Evolutionary conservation across 306 rosid genomes (phyloP).

Genomic region (cucumber (Cucumis sativus)): DNA sequence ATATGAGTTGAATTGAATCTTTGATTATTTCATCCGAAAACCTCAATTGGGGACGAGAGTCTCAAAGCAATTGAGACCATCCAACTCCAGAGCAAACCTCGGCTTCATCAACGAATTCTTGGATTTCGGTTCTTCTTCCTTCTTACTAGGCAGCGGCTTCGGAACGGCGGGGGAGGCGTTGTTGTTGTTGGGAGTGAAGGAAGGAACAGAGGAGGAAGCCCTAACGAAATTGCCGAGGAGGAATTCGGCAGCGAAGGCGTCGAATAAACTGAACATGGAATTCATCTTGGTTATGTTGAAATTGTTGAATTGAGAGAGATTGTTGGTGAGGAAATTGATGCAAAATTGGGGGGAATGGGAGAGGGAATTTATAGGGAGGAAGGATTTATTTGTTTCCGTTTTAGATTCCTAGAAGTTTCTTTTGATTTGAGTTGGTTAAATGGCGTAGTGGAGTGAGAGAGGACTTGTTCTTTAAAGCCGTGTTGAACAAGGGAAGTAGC

Average conservation of each 20-base stretch:
- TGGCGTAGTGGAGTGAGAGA: not conserved
- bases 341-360: not conserved
- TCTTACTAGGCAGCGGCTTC: not conserved
- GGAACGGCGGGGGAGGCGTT: not conserved
- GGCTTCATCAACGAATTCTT: not conserved
- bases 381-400: not conserved
- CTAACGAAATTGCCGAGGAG: slow-evolving; percentile 21
- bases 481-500: not conserved
- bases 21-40: not conserved
- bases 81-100: slow-evolving; percentile 28
- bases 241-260: slow-evolving; percentile 25
- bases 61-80: slow-evolving; percentile 37
- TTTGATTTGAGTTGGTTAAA: not conserved
- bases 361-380: not conserved
- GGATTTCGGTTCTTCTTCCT: not conserved
- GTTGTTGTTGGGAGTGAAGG: not conserved
- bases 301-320: not conserved
- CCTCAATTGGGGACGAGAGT: slow-evolving; percentile 15
- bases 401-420: not conserved
- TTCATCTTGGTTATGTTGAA: not conserved
- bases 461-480: not conserved
- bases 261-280: slow-evolving; percentile 33
- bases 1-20: not conserved
- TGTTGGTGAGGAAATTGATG: not conserved
- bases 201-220: slow-evolving; percentile 11